Percentiles rank a stretch among this genome's conserved stretches.
phyloP scores from a whole-genome alignment of 2,329 filamentous ascomycete genomes.

The Exophiala dermatitidis region DNA sequence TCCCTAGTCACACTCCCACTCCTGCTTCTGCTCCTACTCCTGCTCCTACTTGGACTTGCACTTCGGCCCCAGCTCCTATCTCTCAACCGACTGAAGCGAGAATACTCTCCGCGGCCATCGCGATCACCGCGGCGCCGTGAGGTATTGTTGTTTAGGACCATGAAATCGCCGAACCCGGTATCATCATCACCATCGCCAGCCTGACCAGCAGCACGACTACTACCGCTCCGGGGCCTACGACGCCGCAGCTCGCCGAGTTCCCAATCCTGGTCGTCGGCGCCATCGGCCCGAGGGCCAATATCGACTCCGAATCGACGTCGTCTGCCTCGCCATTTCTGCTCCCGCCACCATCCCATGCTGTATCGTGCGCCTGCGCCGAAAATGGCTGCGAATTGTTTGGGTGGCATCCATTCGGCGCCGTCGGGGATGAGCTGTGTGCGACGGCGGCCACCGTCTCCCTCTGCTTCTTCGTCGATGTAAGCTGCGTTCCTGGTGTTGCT shows the following conservation, averaged over 20 bases:
- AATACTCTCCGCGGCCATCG: constrained; percentile 18
- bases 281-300: constrained; percentile 19
- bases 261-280: constrained; percentile 23
- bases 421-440: constrained; percentile 20
- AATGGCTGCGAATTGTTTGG: constrained; percentile 13
- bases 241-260: constrained; percentile 8
- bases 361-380: constrained; percentile 19
- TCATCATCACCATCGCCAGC: not conserved
- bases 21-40: not conserved
- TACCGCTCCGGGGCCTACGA: constrained; percentile 3
- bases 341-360: constrained; percentile 27
- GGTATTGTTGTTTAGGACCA: constrained; percentile 1
- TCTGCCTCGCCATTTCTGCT: constrained; percentile 14
- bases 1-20: not conserved
- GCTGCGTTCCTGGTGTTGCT: not conserved
- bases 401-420: constrained; percentile 24
- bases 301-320: constrained; percentile 24
- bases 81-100: constrained; percentile 5
- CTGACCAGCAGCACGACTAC: no score
- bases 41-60: not conserved
- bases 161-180: constrained; percentile 15
- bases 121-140: constrained; percentile 11
- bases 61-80: not conserved
- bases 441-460: constrained; percentile 3
- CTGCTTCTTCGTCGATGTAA: no score